A percentile compares a stretch with the other conserved stretches of the same genome.
Evolutionary conservation across 192 early-diverging fungal species (phyloP).

Genomic region (Spizellomyces sp.): DNA sequence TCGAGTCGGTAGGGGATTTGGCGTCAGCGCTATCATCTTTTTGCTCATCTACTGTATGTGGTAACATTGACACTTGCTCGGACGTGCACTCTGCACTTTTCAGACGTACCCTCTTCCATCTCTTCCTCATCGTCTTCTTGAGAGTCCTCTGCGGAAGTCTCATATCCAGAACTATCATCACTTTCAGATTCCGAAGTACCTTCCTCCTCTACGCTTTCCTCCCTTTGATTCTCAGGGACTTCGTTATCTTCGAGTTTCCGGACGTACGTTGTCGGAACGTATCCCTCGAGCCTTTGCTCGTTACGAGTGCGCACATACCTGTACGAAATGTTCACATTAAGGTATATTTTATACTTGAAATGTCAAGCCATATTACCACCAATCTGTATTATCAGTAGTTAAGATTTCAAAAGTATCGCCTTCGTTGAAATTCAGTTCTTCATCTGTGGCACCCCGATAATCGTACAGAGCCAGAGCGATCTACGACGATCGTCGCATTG

Average conservation of each 20-base stretch:
- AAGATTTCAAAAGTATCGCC: constrained; percentile 44
- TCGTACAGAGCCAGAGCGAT: constrained; percentile 43
- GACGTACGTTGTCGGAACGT: constrained; percentile 48
- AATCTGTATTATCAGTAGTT: constrained; percentile 49
- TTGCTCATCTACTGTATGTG: too few species aligned
- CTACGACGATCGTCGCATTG: background rate
- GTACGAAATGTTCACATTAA: background rate
- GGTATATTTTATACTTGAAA: background rate
- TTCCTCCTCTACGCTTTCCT: background rate
- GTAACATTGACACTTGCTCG: too few species aligned
- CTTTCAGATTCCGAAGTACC: background rate
- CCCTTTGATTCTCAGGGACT: background rate
- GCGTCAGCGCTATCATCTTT: too few species aligned
- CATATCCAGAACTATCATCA: constrained; percentile 15
- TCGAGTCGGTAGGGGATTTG: too few species aligned
- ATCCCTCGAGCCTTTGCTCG: constrained; percentile 34
- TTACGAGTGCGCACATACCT: background rate
- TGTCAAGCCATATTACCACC: constrained; percentile 42
- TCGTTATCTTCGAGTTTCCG: constrained; percentile 26
- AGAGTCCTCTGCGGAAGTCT: background rate
- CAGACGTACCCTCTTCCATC: background rate
- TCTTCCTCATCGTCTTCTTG: background rate
- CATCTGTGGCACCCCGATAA: constrained; percentile 45
- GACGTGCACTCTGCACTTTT: too few species aligned
- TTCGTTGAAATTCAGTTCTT: constrained; percentile 44